Evolutionary conservation across 2,329 filamentous ascomycete species (phyloP), one percentile per base, ranked within the genome.

Genomic region (Colletotrichum higginsianum): DNA sequence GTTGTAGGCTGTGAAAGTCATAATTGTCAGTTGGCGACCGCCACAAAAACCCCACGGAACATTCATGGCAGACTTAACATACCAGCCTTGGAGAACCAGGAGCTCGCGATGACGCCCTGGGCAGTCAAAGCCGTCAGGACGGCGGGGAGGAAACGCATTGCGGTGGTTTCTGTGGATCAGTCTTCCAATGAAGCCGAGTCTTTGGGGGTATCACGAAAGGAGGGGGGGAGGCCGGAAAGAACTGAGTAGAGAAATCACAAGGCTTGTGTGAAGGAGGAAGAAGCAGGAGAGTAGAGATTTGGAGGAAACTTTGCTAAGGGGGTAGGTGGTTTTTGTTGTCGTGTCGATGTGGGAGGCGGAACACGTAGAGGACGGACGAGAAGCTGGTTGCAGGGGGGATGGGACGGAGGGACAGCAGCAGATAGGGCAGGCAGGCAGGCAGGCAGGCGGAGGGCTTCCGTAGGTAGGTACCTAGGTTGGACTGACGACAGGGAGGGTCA

Each of bases 1-100:
- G 85, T 98, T 98, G 88, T 98, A 98, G 18, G 92, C 96, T 98
- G 79, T 60, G 23, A 40, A 38, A 9, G 18, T 71, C 71, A 74
- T 74, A 1, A 2, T 18, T 35, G 55, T 61, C 30, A 69, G 66
- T 61, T 67, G 3, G 26, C 65, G 47, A n/a, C 42, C 21, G 50
- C 58, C 67, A 61, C 56, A 12, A 18, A 47, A 8, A 62, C 1
- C 2, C 35, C 35, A 38, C 2, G 35, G 35, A 11, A 38, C 35
- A 3, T 40, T 9, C 38, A 58, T 18, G 7, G 16, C 7, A 15
- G 61, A 57, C 40, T 68, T 67, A 16, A 62, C 93, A 78, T 88
- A 97, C 95, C 92, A 79, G 94, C 87, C 83, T 94, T 96, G 80
- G 89, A 90, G 80, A 97, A 95, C 95, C 95, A 98, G 82, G 85